A percentile compares a stretch with the other conserved stretches of the same genome.
Conservation (phyloP, 2,329 filamentous ascomycete species). For the Stagonosporopsis vannaccii region DNA sequence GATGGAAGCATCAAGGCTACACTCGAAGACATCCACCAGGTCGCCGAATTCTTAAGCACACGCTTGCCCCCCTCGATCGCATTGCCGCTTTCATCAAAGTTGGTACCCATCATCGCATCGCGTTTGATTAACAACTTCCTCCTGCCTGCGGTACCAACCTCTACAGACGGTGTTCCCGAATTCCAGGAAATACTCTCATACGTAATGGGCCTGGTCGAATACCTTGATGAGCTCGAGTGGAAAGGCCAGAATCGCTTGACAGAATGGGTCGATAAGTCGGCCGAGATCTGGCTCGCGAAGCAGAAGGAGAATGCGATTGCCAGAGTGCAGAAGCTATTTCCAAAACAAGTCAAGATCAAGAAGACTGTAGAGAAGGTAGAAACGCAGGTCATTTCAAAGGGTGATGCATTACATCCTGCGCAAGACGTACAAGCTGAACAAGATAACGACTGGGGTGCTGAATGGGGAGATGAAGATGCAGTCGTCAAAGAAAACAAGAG, state of each 20-base stretch:
- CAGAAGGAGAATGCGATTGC: slow-evolving; percentile 82
- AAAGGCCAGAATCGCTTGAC: slow-evolving; percentile 67
- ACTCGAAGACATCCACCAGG: slow-evolving; percentile 42
- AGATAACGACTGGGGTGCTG: slow-evolving; percentile 77
- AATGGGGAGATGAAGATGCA: slow-evolving; percentile 70
- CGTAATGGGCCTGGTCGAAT: slow-evolving; percentile 69
- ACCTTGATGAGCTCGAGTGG: slow-evolving; percentile 70
- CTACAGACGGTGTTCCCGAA: slow-evolving; percentile 71
- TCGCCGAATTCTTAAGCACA: slow-evolving; percentile 60
- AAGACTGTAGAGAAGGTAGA: slow-evolving; percentile 83
- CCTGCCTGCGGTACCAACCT: slow-evolving; percentile 75
- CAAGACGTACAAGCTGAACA: slow-evolving; percentile 54
- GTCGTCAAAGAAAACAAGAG: slow-evolving; percentile 14
- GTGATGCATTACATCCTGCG: slow-evolving; percentile 70
- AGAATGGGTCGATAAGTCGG: slow-evolving; percentile 82
- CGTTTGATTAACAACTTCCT: slow-evolving; percentile 78
- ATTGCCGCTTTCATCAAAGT: slow-evolving; percentile 67
- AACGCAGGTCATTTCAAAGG: slow-evolving; percentile 76
- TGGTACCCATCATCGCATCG: slow-evolving; percentile 74
- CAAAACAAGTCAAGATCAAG: slow-evolving; percentile 69
- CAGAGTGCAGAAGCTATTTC: slow-evolving; percentile 72
- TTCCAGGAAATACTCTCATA: slow-evolving; percentile 76
- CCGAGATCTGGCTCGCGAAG: slow-evolving; percentile 84
- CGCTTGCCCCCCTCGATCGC: slow-evolving; percentile 59
- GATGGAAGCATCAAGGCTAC: slow-evolving; percentile 40